Base-by-base conservation (phyloP, 2,329 filamentous ascomycete species). In the Cordyceps javanica region DNA sequence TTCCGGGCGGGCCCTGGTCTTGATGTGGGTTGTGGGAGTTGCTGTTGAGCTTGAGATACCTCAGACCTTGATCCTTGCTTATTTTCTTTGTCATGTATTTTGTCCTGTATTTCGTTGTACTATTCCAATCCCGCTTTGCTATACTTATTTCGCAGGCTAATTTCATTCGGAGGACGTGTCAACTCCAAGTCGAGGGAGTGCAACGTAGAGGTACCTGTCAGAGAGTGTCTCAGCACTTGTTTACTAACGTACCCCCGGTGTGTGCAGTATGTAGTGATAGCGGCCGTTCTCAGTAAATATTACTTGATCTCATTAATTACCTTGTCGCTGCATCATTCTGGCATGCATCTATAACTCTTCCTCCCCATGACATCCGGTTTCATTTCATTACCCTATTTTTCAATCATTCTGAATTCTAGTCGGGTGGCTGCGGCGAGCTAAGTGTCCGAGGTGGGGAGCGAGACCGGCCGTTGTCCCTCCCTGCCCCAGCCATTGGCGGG, bases 301-400 rank as follows among this genome's bases (percentile, higher is more conserved):
- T n/a, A n/a, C n/a, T n/a, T n/a, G n/a, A 21, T 41, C 9, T 16
- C 16, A 7, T 19, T 21, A 8, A 41, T 41, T 41, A 41, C 38
- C 38, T n/a, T 21, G 21, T 21, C 10, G 4, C 16, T 39, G 11
- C 19, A 25, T 28, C 16, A 28, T 38, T n/a, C 16, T 14, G 21
- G 9, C 21, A 36, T 41, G 8, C n/a, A 41, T 9, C 34, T 16
- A 38, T 16, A 38, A 16, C 28, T 9, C 4, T 32, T 23, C 10
- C n/a, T 25, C 26, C 14, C 13, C 25, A 10, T 30, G 34, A n/a
- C 6, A 3, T 26, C 44, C 16, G 6, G 3, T 2, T 10, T 14
- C 34, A 54, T 38, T 55, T 16, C 7, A 55, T 55, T 55, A 55
- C 52, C 52, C 41, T 28, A 55, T 55, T 46, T 55, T 55, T 55